Evolutionary conservation across 129 eudicot genomes (phyloP), one percentile per base, ranked within the genome.

Genomic region (Smallanthus sonchifolius): DNA sequence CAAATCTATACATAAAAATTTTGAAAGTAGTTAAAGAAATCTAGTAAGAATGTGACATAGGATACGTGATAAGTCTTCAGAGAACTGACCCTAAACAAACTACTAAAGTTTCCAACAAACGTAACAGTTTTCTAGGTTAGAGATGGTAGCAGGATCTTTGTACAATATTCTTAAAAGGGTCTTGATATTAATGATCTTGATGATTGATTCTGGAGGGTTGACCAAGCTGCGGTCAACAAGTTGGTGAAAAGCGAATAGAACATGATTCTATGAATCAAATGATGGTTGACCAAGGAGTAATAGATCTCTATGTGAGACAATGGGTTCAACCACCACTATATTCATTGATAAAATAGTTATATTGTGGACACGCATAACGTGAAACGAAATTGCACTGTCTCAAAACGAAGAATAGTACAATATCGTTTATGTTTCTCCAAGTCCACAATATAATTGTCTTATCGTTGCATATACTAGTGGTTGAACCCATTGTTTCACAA

Each of bases 401-500:
- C 74, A 35, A 42, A 15, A 40, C 36, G 83, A 40, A 72, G 74
- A 78, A 47, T 3, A 4, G 81, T 74, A 5, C 69, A 84, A 67
- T 65, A 85, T 72, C 76, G 84, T 83, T 89, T 86, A 76, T 84
- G 38, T 52, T 80, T 77, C 73, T 92, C 88, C 82, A 84, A 86
- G 75, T 87, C 95, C 87, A 89, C 30, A 77, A 76, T 38, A 79
- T 87, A 69, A 87, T 80, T 20, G 90, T 87, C 81, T 87, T 87
- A 9, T 85, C 84, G 0, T 81, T 86, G 83, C 78, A 87, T 63
- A 92, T 89, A 69, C 85, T 79, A n/a, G 91, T 87, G 74, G 95
- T 82, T 17, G 92, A 89, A 51, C 98, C 95, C 86, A 92, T 92
- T 38, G 98, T 92, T 70, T 89, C 94, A 75, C 91, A 92, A 78